phyloP scores from a whole-genome alignment of 805 yeast species.

The Blastobotrys chiropterorum region DNA sequence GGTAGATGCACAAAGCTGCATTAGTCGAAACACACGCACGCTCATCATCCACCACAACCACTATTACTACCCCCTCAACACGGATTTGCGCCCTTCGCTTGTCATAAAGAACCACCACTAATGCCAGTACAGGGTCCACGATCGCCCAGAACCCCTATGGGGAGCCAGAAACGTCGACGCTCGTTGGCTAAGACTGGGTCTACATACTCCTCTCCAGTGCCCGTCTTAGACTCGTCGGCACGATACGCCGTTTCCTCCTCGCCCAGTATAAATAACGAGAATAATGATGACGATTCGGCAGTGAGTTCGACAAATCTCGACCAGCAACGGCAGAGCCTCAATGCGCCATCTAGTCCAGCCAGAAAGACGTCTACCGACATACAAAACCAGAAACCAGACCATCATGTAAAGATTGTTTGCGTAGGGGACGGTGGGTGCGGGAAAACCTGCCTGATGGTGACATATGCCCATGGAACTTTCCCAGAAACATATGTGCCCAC shows the following conservation, averaged over 20 bases:
- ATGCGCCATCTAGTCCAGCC: not conserved
- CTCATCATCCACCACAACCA: not conserved
- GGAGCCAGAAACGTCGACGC: not conserved
- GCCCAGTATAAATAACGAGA: conserved; percentile 1
- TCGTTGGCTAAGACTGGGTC: not conserved
- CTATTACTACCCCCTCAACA: too few relatives aligned
- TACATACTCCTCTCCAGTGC: conserved; percentile 22
- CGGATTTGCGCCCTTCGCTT: not conserved
- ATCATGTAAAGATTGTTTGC: conserved; percentile 56
- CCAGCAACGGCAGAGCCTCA: not conserved
- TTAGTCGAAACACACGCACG: not conserved
- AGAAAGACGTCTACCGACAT: not conserved
- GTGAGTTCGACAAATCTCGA: not conserved
- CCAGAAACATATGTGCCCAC: conserved; percentile 77
- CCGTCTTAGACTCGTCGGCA: conserved; percentile 22
- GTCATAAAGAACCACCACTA: not conserved
- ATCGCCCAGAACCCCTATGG: conserved; percentile 2
- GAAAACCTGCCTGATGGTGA: conserved; percentile 65
- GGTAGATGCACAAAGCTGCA: not conserved
- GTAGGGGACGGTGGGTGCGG: conserved; percentile 93
- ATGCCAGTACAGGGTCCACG: conserved; percentile 6
- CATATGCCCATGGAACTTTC: conserved; percentile 63
- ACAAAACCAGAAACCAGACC: conserved; percentile 26
- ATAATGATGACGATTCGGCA: not conserved
- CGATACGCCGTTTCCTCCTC: conserved; percentile 10